A percentile compares a stretch with the other conserved stretches of the same genome.
Evolutionary conservation across 768 basidiomycete genomes (phyloP).

Genomic region (Tricholoma terreum): DNA sequence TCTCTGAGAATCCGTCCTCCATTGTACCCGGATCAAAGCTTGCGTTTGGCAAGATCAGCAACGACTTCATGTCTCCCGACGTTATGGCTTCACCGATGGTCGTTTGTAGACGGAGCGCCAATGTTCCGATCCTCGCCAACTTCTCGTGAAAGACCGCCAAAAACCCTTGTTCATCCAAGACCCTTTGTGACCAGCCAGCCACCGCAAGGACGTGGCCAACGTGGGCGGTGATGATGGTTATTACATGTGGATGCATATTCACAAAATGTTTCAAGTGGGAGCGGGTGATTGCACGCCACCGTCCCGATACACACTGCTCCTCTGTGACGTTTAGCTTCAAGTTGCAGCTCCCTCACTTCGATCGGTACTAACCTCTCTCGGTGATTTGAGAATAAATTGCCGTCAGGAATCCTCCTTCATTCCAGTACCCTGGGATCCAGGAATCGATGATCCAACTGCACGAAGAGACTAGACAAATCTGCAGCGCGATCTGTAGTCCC

Average conservation of each 20-base stretch:
- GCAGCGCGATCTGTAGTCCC: conserved; percentile 17
- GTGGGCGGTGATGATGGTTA: not conserved
- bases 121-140: conserved; percentile 6
- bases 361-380: conserved; percentile 9
- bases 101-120: conserved; percentile 11
- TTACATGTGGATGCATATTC: not conserved
- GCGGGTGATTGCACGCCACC: conserved; percentile 6
- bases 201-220: not conserved
- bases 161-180: not conserved
- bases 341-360: not conserved
- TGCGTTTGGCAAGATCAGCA: not conserved
- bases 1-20: conserved; percentile 16
- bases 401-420: not conserved
- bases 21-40: conserved; percentile 7
- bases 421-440: conserved; percentile 11
- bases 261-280: not conserved
- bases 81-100: conserved; percentile 11
- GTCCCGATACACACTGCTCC: conserved; percentile 1
- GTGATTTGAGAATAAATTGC: conserved; percentile 9
- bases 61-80: conserved; percentile 10
- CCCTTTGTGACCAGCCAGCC: conserved; percentile 2
- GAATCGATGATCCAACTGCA: conserved; percentile 7
- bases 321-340: not conserved
- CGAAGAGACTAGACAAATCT: conserved; percentile 13
- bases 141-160: conserved; percentile 3